A percentile compares a stretch with the other conserved stretches of the same genome.
Conservation (phyloP, 2,329 filamentous ascomycete species). For the Calonectria pteridis region DNA sequence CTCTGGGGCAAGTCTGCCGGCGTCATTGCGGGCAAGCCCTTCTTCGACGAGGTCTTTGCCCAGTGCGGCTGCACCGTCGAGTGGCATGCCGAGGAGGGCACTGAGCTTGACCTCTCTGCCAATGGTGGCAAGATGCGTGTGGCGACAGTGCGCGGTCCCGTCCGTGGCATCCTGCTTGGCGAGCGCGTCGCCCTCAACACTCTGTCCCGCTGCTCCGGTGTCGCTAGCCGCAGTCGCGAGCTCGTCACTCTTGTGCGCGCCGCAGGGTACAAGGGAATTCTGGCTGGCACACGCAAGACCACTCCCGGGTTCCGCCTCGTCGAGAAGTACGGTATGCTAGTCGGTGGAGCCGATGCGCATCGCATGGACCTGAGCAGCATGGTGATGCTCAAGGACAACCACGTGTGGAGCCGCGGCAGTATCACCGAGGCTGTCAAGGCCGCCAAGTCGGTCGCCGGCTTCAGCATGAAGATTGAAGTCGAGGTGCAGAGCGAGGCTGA, state of each 20-base stretch:
- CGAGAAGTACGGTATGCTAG: slow-evolving; percentile 98
- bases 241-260: slow-evolving; percentile 68
- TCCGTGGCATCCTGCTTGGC: slow-evolving; percentile 84
- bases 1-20: slow-evolving; percentile 80
- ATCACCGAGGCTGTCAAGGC: slow-evolving; percentile 89
- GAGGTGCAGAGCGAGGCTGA: slow-evolving; percentile 91
- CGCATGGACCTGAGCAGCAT: slow-evolving; percentile 92
- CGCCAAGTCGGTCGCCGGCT: slow-evolving; percentile 87
- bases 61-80: slow-evolving; percentile 93
- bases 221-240: slow-evolving; percentile 77
- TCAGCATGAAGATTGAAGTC: slow-evolving; percentile 94
- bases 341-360: slow-evolving; percentile 92
- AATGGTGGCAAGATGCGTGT: slow-evolving; percentile 67
- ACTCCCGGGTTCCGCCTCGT: slow-evolving; percentile 95
- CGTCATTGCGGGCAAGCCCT: slow-evolving; percentile 90
- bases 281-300: slow-evolving; percentile 97
- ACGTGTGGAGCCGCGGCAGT: slow-evolving; percentile 90
- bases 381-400: slow-evolving; percentile 99
- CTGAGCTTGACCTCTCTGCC: slow-evolving; percentile 70
- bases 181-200: slow-evolving; percentile 94
- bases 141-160: slow-evolving; percentile 88
- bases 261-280: slow-evolving; percentile 82
- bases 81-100: slow-evolving; percentile 87
- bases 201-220: slow-evolving; percentile 89
- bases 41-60: slow-evolving; percentile 92